Evolutionary conservation across 2,329 filamentous ascomycete genomes (phyloP).

Genomic region (Cercospora sesami): DNA sequence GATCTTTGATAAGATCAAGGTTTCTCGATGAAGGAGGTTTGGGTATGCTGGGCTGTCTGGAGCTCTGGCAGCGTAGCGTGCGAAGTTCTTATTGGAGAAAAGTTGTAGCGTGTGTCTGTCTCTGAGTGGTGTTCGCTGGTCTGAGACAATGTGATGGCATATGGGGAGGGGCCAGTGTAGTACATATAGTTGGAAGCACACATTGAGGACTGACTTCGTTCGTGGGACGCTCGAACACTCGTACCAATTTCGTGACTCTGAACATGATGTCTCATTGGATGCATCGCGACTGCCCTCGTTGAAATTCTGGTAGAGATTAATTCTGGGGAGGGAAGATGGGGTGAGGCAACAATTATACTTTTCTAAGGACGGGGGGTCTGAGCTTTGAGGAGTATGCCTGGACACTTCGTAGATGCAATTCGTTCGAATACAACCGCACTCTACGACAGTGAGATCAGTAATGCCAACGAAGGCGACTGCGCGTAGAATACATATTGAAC

Average conservation of each 20-base stretch:
- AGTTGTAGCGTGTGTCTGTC: background rate
- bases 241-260: background rate
- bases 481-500: background rate
- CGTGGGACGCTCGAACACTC: background rate
- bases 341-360: background rate
- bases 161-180: background rate
- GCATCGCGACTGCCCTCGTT: background rate
- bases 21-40: background rate
- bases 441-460: too few species aligned
- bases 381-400: background rate
- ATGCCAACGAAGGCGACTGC: too few species aligned
- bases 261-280: background rate
- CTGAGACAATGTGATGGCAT: background rate
- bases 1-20: too few species aligned
- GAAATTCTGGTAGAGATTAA: background rate
- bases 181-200: background rate
- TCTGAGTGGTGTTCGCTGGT: background rate
- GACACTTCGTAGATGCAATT: fast-evolving
- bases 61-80: background rate
- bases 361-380: background rate
- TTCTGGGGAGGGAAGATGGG: background rate
- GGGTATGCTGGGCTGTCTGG: background rate
- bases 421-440: background rate
- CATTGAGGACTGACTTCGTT: background rate
- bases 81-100: background rate